Conservation (phyloP, 1,284 basidiomycete genomes). For the Cryptococcus depauperatus region DNA sequence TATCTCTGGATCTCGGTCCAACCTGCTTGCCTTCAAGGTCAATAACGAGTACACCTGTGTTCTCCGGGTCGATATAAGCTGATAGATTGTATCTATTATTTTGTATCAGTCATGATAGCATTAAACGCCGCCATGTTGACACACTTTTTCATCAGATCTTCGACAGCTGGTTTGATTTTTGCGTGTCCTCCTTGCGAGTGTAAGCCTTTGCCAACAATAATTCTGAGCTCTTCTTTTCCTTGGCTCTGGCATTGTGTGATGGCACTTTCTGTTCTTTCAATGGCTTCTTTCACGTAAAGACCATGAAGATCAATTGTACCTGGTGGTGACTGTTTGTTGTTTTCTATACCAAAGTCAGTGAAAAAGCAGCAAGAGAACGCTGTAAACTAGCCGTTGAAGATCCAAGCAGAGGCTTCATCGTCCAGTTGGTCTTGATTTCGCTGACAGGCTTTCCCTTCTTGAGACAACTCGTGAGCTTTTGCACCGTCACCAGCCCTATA, state of each 20-base stretch:
- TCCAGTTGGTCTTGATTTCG: conserved; percentile 72
- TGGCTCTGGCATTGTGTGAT: conserved; percentile 59
- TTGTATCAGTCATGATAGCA: not conserved
- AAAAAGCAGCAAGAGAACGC: not conserved
- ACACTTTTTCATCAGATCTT: conserved; percentile 70
- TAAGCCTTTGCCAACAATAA: conserved; percentile 87
- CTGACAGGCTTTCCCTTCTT: conserved; percentile 75
- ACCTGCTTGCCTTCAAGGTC: conserved; percentile 53
- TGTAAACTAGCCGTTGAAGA: conserved; percentile 59
- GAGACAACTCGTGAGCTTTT: conserved; percentile 71
- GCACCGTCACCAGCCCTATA: conserved; percentile 59
- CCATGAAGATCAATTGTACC: conserved; percentile 85
- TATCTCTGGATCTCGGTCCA: conserved; percentile 45
- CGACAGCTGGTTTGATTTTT: conserved; percentile 90
- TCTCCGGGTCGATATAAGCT: conserved; percentile 71
- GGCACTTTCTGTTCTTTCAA: conserved; percentile 59
- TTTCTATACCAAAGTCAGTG: conserved; percentile 51
- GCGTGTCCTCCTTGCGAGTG: conserved; percentile 73
- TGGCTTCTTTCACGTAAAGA: conserved; percentile 88
- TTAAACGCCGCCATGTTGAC: conserved; percentile 8
- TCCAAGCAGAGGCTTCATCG: conserved; percentile 78
- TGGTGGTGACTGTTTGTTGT: conserved; percentile 65
- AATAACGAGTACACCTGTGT: conserved; percentile 79
- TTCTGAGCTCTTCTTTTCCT: conserved; percentile 61
- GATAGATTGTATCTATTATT: conserved; percentile 57